Conservation (phyloP, 2,329 filamentous ascomycete genomes). For the Colletotrichum sp. region DNA sequence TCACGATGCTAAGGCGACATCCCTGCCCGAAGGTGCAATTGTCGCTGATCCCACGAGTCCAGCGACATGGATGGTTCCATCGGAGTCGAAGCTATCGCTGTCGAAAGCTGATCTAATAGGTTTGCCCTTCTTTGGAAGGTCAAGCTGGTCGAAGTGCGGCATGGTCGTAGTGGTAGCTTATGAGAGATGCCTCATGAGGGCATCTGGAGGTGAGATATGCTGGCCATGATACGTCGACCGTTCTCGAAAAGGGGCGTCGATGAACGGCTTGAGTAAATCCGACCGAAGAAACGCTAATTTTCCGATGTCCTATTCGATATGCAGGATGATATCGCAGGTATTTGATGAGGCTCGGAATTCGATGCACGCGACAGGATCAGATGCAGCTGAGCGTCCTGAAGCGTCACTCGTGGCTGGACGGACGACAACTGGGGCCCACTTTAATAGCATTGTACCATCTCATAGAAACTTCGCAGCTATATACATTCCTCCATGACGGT, state of each 20-base stretch:
- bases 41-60: constrained; percentile 86
- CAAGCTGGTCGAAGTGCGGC: constrained; percentile 53
- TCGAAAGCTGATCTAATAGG: constrained; percentile 74
- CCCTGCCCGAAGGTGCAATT: constrained; percentile 88
- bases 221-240: constrained; percentile 11
- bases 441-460: background rate
- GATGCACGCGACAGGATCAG: constrained; percentile 16
- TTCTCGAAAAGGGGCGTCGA: background rate
- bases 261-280: background rate
- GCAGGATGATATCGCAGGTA: background rate
- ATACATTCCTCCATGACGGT: background rate
- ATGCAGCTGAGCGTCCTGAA: background rate
- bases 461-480: background rate
- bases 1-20: constrained; percentile 85
- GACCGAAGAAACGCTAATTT: background rate
- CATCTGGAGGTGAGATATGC: constrained; percentile 8
- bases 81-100: constrained; percentile 85
- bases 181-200: constrained; percentile 19
- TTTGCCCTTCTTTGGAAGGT: constrained; percentile 60
- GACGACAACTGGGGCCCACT: background rate
- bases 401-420: background rate
- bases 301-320: background rate
- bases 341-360: constrained; percentile 2
- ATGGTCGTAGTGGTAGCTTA: constrained; percentile 37
- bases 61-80: constrained; percentile 84